Conservation (phyloP, 1,284 basidiomycete species). For the Cutaneotrichosporon cyanovorans region DNA sequence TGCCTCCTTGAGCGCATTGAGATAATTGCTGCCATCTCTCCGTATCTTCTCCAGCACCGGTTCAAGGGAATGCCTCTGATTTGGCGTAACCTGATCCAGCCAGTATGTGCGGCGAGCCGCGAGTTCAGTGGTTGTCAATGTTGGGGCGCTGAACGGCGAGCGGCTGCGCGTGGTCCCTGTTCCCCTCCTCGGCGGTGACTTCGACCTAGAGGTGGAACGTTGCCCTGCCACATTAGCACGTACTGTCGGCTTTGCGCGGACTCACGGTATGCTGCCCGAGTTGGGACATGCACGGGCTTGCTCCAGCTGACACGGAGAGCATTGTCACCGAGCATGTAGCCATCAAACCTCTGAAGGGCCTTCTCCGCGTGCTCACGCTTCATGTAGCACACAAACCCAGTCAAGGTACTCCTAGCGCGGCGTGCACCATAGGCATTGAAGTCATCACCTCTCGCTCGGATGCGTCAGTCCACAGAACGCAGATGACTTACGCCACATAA, state of each 20-base stretch:
- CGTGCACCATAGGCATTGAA: not conserved
- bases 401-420: slow-evolving; percentile 63
- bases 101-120: slow-evolving; percentile 6
- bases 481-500: slow-evolving; percentile 83
- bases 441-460: not conserved
- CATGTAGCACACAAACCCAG: slow-evolving; percentile 96
- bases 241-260: not conserved
- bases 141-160: not conserved
- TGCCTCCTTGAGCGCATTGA: slow-evolving; percentile 62
- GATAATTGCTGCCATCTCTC: slow-evolving; percentile 70
- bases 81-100: slow-evolving; percentile 55
- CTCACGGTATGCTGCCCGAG: slow-evolving; percentile 68
- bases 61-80: slow-evolving; percentile 71
- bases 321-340: slow-evolving; percentile 82
- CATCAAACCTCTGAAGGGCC: slow-evolving; percentile 79
- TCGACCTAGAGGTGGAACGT: no score
- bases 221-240: no score
- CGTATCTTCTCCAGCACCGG: slow-evolving; percentile 77
- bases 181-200: no score
- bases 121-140: not conserved
- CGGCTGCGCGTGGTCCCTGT: not conserved
- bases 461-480: no score
- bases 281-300: slow-evolving; percentile 79
- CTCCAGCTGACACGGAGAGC: slow-evolving; percentile 86
- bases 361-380: slow-evolving; percentile 78